Evolutionary conservation across 1,139 yeast species (phyloP), one percentile per base, ranked within the genome.

Genomic region (Kodamaea suecica): DNA sequence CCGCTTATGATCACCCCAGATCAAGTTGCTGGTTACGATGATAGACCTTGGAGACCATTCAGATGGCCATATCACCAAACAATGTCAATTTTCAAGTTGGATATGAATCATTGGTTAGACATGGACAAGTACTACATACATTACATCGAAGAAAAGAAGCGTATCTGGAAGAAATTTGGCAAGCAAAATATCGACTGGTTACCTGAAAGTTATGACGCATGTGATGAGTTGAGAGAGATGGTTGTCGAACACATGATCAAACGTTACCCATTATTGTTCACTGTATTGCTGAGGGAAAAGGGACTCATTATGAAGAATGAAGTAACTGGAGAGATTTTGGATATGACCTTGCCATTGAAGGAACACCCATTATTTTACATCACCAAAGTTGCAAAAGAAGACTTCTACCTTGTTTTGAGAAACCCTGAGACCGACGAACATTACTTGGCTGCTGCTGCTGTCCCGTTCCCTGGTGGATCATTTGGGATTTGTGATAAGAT

Each of bases 1-100:
- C 85, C 87, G 2, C 60, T 81, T 29, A 63, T 65, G 60, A 71
- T 82, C 31, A 80, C 84, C 0, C 84, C 85, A 1, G 86, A 81
- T 27, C 78, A 78, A 47, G 84, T 81, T 10, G 60, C 64, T 42
- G 71, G 67, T 16, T 79, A 80, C 50, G 85, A 81, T 45, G 88
- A 80, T 48, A 68, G 88, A 53, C 87, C 88, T 10, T 82, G 90
- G 88, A 67, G 90, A 55, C 87, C 88, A 3, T 82, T 82, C 58
- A 64, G 88, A 50, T 80, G 84, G 82, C 88, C 88, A 15, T 81
- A 81, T 51, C 87, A 81, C 53, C 90, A 82, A 57, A 82, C 88
- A 2, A 82, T 82, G 90, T 75, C 84, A 10, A 79, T 81, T 34
- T 80, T 71, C 62, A 78, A 78, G 52, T 66, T 82, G 23, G 85